Evolutionary conservation across 176 grass and related monocot genomes (phyloP), one percentile per base, ranked within the genome.

Genomic region (Cymbopogon citratus): DNA sequence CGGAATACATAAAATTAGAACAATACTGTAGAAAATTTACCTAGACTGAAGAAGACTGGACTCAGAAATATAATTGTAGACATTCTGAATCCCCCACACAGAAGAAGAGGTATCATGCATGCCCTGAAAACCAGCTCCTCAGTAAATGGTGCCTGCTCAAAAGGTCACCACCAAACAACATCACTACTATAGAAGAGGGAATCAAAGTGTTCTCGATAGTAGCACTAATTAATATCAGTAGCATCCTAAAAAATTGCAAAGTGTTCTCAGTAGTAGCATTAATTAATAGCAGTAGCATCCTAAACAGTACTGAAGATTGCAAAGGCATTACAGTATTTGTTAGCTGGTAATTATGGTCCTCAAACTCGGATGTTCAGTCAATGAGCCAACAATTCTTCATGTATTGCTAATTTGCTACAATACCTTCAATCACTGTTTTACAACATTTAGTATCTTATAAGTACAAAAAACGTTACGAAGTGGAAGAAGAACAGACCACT

Each of bases 1-100:
- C 0, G 1, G 41, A 76, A 71, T 26, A 19, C 39, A 51, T 75
- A 69, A 69, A 54, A 40, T 29, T 39, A 14, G 24, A 63, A 46
- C 0, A 12, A 84, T 26, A 45, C 71, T 51, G 31, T 76, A 85
- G 49, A 40, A 40, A 81, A 87, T 45, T 85, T 91, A 98, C 95
- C 95, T 89, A 98, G 86, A 75, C 95, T 98, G 88, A 98, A 98
- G 87, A 98, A 98, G 76, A 98, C 70, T 45, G 95, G 92, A 84
- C 78, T 91, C 8, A 98, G n/a, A 80, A 98, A 95, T 68, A 95
- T 91, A 81, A 98, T 91, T 65, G 38, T 82, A 68, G 79, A 76
- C 40, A 81, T 89, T 83, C 77, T 92, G 78, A 98, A 94, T 84
- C 92, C 90, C 57, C 92, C 95, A 57, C 95, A 95, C 5, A 98